Base-by-base conservation (phyloP, 148 eudicot species). In the Pouteria glomerata region DNA sequence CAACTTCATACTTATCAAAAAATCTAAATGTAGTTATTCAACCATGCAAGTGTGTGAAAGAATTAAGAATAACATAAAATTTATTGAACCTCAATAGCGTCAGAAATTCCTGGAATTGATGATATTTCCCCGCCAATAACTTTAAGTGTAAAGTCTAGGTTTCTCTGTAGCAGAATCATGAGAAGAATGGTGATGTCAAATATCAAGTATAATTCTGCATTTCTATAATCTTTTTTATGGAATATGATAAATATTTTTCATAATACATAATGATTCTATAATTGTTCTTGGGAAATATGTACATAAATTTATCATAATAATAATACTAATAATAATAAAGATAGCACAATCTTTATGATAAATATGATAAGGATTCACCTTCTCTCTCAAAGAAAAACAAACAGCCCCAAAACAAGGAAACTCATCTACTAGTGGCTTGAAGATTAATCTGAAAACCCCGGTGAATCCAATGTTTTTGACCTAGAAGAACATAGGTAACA, bases 351-450 rank as follows among this genome's bases (percentile, higher is more conserved):
- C n/a, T n/a, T n/a, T n/a, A n/a, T n/a, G n/a, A n/a, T n/a, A 72
- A 19, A 75, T n/a, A n/a, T n/a, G 24, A 71, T 14, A 4, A 29
- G 45, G 66, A 48, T 74, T 57, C 37, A 92, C 98, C 87, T 93
- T 88, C 65, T 93, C 80, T 76, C 90, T 86, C 68, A 90, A 75
- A 18, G 98, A 93, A 79, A 72, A 93, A 57, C 77, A 80, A 64
- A 93, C 41, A 73, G 96, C 98, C 42, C 91, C 91, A 73, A 93
- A 93, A 66, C 98, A 90, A 57, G 96, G 96, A 64, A 93, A 71
- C 69, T 88, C 89, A 57, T 86, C 82, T 63, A 90, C 92, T 14
- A 93, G 84, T 34, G 98, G 98, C 70, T 85, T 93, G 72, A 93
- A 88, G 56, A 90, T 84, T 53, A 93, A 57, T 74, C 98, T 86